Evolutionary conservation across 768 basidiomycete genomes (phyloP), one percentile per base, ranked within the genome.

Genomic region (Leccinum fibrillosum): DNA sequence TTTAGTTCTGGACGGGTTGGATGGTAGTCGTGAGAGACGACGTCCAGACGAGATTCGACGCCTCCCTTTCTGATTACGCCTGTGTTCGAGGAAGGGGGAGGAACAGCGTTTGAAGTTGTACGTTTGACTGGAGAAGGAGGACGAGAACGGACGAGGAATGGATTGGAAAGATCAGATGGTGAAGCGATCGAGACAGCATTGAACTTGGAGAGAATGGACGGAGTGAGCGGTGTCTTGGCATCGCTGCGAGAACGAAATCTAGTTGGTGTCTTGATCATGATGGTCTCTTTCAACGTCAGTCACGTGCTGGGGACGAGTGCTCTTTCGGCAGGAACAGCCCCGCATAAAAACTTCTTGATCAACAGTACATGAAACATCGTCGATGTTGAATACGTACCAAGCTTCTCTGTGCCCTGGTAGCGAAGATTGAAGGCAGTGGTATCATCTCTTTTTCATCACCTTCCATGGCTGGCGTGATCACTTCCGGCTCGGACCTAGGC

Each of bases 21-120:
- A 13, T 87, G 79, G 62, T 92, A 91, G 70, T 92, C 90, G 49
- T 81, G 77, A 1, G 87, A 87, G 55, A 92, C 83, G 21, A 92
- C 88, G 49, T 92, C 86, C 15, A 92, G 75, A 56, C 88, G 79
- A 60, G 86, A 86, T 68, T 93, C 90, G 11, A 91, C 72, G 8
- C 89, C 89, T 44, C 90, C 90, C 60, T 83, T 88, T 37, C 89
- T 76, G 62, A 92, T 86, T 17, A 93, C 82, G 6, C 90, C 82
- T 0, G 87, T 86, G 65, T 90, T 89, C 2, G 83, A 78, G 54
- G 84, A 78, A 7, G 88, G 35, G 0, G 77, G 77, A 42, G 84
- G 74, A 12, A 80, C 75, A 26, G 83, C 79, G 53, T 78, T 72
- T 4, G 77, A 75, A 0, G 80, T 79, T 1, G 81, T 71, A 11